These are phyloP conservation scores for Ustilago sp. DNA, from an alignment of 1,284 basidiomycete species.

Conservation along the genomic window DNA sequence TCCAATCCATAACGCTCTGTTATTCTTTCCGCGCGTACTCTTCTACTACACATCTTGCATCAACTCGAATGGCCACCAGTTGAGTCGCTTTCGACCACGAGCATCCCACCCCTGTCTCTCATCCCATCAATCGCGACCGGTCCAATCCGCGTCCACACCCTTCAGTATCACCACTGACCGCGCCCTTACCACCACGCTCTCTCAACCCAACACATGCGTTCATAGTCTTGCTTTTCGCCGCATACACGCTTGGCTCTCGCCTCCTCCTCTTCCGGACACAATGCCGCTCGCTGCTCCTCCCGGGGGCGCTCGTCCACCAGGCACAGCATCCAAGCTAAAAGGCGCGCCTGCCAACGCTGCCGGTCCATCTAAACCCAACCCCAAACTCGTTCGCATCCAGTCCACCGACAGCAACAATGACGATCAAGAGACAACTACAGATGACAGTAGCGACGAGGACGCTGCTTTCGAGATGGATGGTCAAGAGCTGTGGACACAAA, in stretches of 20 bases:
- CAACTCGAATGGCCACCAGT: not conserved
- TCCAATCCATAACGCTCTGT: too few species aligned
- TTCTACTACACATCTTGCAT: not conserved
- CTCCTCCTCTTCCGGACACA: constrained; percentile 7
- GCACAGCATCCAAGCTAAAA: constrained; percentile 6
- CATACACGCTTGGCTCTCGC: constrained; percentile 5
- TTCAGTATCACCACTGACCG: not conserved
- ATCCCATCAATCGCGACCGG: too few species aligned
- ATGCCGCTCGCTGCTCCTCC: constrained; percentile 27
- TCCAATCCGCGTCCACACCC: not conserved
- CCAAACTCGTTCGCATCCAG: constrained; percentile 14
- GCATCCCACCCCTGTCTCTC: too few species aligned
- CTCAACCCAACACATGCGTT: constrained; percentile 20
- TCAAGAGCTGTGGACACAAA: constrained; percentile 63
- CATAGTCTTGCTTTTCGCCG: constrained; percentile 3
- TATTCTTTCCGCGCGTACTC: too few species aligned
- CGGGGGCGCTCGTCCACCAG: constrained; percentile 28
- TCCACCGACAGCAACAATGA: constrained; percentile 27
- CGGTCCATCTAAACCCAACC: constrained; percentile 31
- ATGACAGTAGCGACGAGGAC: constrained; percentile 54
- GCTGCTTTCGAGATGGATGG: constrained; percentile 64
- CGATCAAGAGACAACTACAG: constrained; percentile 39
- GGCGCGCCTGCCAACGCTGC: constrained; percentile 6
- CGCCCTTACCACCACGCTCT: not conserved
- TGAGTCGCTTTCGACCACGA: not conserved